A percentile compares a stretch with the other conserved stretches of the same genome.
These are phyloP conservation scores for Dissophora ornata DNA, from an alignment of 192 early-diverging fungal genomes.

Conservation along the genomic window DNA sequence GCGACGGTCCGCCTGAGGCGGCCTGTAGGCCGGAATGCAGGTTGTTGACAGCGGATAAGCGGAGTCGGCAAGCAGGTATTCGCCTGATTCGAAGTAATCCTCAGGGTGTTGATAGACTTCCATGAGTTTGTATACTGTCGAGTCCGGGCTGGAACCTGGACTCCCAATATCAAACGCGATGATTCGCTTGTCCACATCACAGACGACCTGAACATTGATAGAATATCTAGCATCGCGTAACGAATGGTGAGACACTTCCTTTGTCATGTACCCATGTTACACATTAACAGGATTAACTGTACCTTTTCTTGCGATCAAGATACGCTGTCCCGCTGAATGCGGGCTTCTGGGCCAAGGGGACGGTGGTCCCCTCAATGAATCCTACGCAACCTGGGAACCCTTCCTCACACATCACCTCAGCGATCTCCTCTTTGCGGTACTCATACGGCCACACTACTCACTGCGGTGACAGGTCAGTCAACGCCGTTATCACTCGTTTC, in stretches of 20 bases:
- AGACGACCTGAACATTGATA: background rate
- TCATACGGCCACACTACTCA: background rate
- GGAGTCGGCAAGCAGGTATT: slow-evolving; percentile 7
- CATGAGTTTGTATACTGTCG: background rate
- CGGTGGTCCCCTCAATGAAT: slow-evolving; percentile 9
- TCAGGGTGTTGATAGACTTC: background rate
- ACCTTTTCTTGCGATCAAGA: background rate
- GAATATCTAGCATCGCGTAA: slow-evolving; percentile 1
- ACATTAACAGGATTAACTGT: no score
- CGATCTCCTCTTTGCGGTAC: background rate
- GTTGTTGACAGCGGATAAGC: background rate
- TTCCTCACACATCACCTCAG: background rate
- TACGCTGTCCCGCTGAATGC: background rate
- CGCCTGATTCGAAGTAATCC: background rate
- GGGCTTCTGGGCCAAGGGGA: background rate
- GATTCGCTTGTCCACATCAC: background rate
- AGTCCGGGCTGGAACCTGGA: slow-evolving; percentile 2
- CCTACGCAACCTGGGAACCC: slow-evolving; percentile 6
- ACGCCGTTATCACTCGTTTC: background rate
- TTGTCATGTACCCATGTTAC: no score
- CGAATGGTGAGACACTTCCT: no score
- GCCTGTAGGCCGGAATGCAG: slow-evolving; percentile 2
- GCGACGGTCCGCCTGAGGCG: background rate
- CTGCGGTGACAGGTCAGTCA: background rate
- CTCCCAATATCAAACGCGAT: background rate